phyloP scores from a whole-genome alignment of 2,329 filamentous ascomycete species.

The Cladosporium sp. region DNA sequence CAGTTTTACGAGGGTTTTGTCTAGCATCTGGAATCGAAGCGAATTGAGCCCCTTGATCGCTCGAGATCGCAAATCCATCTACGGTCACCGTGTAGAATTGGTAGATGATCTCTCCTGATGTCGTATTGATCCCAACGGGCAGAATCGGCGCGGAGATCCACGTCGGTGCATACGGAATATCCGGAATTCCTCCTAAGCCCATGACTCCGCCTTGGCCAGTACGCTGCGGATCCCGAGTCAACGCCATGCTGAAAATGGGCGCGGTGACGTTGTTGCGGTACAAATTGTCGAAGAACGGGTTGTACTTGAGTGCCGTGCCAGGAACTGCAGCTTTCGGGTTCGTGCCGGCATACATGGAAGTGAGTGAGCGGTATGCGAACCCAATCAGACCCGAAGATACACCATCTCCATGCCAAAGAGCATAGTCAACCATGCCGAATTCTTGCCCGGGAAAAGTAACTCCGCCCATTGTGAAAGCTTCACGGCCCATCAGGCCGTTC shows the following conservation, averaged over 20 bases:
- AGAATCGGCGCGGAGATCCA: constrained; percentile 36
- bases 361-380: constrained; percentile 48
- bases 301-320: constrained; percentile 35
- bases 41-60: constrained; percentile 21
- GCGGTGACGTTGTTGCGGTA: constrained; percentile 40
- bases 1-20: constrained; percentile 7
- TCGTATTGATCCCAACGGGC: constrained; percentile 22
- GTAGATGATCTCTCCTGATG: constrained; percentile 27
- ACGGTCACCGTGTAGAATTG: constrained; percentile 38
- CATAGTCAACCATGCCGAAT: constrained; percentile 41
- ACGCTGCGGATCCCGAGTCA: constrained; percentile 31
- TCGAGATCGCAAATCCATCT: constrained; percentile 28
- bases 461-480: constrained; percentile 43
- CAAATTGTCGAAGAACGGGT: constrained; percentile 50
- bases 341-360: constrained; percentile 36
- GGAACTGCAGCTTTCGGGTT: constrained; percentile 21
- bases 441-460: constrained; percentile 44
- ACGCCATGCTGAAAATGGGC: constrained; percentile 47
- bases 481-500: constrained; percentile 37
- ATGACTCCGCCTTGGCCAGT: constrained; percentile 40
- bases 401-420: constrained; percentile 31
- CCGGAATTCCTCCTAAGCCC: constrained; percentile 48
- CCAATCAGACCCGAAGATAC: constrained; percentile 48
- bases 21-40: constrained; percentile 18
- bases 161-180: constrained; percentile 34